Evolutionary conservation across 345 rosid species (phyloP).

Genomic region (Hirschfeldia incana): DNA sequence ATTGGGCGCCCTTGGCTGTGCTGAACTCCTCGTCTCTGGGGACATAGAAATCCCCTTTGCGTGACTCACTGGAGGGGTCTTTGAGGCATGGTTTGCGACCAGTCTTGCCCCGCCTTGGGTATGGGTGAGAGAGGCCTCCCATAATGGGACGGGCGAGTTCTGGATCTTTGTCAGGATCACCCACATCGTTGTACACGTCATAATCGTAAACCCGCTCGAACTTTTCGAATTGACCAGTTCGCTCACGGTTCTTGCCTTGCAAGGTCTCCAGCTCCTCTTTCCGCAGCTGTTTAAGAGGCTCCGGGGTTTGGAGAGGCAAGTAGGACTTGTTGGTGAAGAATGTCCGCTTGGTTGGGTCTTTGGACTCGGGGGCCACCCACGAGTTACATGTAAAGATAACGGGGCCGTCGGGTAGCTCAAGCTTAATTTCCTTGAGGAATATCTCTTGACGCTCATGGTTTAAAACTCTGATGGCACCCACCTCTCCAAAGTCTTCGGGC

Average conservation of each 20-base stretch:
- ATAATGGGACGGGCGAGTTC: constrained; percentile 35
- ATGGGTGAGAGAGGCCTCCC: constrained; percentile 42
- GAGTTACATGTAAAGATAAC: constrained; percentile 53
- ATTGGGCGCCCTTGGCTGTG: constrained; percentile 45
- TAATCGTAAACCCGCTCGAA: constrained; percentile 49
- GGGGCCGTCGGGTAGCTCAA: constrained; percentile 49
- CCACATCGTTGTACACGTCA: constrained; percentile 28
- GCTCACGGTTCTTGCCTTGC: constrained; percentile 57
- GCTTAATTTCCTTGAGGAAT: constrained; percentile 45
- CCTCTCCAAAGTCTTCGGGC: constrained; percentile 53
- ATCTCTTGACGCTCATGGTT: constrained; percentile 76
- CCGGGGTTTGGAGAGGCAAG: constrained; percentile 66
- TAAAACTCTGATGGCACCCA: constrained; percentile 66
- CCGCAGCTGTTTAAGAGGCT: constrained; percentile 54
- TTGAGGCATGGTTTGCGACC: constrained; percentile 41
- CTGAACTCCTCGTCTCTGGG: constrained; percentile 81
- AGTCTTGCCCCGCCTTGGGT: constrained; percentile 63
- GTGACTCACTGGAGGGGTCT: constrained; percentile 50
- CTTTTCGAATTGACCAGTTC: constrained; percentile 58
- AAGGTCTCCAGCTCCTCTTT: constrained; percentile 55
- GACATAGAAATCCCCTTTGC: constrained; percentile 49
- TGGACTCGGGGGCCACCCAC: constrained; percentile 60
- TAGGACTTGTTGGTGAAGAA: constrained; percentile 68
- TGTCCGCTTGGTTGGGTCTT: constrained; percentile 33
- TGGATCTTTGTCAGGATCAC: constrained; percentile 44